Percentiles rank a stretch among this genome's conserved stretches.
Evolutionary conservation across 768 basidiomycete genomes (phyloP).

Genomic region (Mycena chlorophos): DNA sequence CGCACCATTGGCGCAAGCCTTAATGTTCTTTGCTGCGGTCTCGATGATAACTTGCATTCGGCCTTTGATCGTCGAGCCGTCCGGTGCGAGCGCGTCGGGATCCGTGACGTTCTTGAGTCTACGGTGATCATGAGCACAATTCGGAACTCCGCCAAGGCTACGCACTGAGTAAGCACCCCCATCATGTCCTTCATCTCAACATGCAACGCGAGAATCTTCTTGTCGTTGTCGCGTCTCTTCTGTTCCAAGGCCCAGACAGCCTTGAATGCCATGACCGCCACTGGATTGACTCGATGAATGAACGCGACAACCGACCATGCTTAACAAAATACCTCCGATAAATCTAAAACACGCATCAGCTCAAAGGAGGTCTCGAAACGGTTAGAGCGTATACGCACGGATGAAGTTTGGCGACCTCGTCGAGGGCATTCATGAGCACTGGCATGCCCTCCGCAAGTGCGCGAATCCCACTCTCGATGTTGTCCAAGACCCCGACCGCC

Average conservation of each 20-base stretch:
- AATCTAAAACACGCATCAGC: conserved; percentile 6
- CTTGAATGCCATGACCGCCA: conserved; percentile 42
- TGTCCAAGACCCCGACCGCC: conserved; percentile 2
- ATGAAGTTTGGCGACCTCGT: conserved; percentile 29
- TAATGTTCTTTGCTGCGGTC: conserved; percentile 31
- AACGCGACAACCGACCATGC: too few relatives aligned
- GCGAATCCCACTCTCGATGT: conserved; percentile 3
- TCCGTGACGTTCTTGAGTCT: conserved; percentile 36
- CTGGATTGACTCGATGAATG: conserved; percentile 12
- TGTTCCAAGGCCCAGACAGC: conserved; percentile 39
- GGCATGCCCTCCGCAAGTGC: conserved; percentile 10
- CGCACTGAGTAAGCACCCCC: conserved; percentile 35
- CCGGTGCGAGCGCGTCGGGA: conserved; percentile 28
- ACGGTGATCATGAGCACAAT: background rate
- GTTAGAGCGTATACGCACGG: conserved; percentile 18
- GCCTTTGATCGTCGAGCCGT: conserved; percentile 34
- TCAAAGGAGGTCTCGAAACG: background rate
- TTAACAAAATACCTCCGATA: conserved; percentile 15
- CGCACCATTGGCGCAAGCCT: conserved; percentile 35
- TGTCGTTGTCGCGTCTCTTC: conserved; percentile 42
- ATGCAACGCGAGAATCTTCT: conserved; percentile 36
- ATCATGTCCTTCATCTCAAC: conserved; percentile 44
- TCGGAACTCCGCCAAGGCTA: background rate
- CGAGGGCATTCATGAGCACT: conserved; percentile 24
- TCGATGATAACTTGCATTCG: conserved; percentile 33